phyloP scores from a whole-genome alignment of 345 rosid genomes.

The Populus pruinosa region DNA sequence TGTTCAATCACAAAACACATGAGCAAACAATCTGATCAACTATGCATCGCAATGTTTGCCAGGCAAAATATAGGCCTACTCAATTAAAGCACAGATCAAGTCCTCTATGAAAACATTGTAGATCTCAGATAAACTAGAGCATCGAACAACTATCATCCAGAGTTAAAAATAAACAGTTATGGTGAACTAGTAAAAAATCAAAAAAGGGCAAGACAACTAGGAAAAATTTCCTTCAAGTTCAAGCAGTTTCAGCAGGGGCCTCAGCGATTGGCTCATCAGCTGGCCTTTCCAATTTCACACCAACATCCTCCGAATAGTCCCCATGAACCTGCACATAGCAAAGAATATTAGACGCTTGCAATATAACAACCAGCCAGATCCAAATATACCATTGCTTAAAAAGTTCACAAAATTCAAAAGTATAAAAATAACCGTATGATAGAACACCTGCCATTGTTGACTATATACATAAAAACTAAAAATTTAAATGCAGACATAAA shows the following conservation, averaged over 20 bases:
- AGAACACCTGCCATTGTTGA: not conserved
- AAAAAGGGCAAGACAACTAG: not conserved
- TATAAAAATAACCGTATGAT: not conserved
- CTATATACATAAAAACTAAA: not conserved
- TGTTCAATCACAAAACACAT: not conserved
- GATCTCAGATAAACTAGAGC: not conserved
- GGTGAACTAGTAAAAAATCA: not conserved
- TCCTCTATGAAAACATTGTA: not conserved
- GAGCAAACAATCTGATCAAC: not conserved
- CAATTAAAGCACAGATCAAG: not conserved
- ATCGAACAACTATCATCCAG: not conserved
- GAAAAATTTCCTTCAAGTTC: not conserved
- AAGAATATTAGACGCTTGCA: not conserved
- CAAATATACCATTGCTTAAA: not conserved
- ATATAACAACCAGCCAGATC: not conserved
- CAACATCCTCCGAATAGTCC: slow-evolving; percentile 77
- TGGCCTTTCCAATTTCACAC: slow-evolving; percentile 74
- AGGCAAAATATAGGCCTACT: not conserved
- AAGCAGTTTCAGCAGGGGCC: slow-evolving; percentile 40
- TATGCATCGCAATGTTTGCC: not conserved
- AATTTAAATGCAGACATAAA: not conserved
- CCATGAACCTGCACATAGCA: slow-evolving; percentile 65
- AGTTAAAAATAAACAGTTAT: too few relatives aligned
- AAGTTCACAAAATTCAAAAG: not conserved
- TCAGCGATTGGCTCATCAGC: slow-evolving; percentile 70